Evolutionary conservation across 306 rosid species (phyloP).

Genomic region (Fragaria iinumae): DNA sequence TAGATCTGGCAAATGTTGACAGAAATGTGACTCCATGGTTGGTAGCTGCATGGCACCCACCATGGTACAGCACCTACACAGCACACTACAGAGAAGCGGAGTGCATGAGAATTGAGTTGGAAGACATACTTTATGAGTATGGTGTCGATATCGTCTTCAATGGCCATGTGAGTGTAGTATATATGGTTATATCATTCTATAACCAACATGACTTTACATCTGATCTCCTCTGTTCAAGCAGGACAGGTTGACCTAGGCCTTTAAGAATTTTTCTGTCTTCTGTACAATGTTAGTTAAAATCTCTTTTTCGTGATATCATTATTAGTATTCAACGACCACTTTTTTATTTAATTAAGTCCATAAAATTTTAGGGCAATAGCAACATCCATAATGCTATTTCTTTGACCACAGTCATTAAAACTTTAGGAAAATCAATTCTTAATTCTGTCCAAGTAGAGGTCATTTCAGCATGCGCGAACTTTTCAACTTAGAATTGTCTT

Average conservation of each 20-base stretch:
- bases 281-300: neutral
- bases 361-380: neutral
- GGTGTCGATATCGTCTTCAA: constrained; percentile 81
- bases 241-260: neutral
- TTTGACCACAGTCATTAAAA: neutral
- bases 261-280: neutral
- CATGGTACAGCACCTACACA: constrained; percentile 88
- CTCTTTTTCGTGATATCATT: neutral
- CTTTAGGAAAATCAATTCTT: neutral
- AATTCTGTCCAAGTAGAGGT: neutral
- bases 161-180: constrained; percentile 65
- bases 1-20: constrained; percentile 67
- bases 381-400: neutral
- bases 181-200: neutral
- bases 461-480: neutral
- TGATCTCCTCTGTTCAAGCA: neutral
- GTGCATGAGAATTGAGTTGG: constrained; percentile 86
- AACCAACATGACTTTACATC: neutral
- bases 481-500: neutral
- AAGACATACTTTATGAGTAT: constrained; percentile 63
- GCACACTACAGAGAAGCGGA: constrained; percentile 90
- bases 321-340: neutral
- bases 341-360: neutral
- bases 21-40: constrained; percentile 91
- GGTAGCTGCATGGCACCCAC: constrained; percentile 85